Percentiles rank a stretch among this genome's conserved stretches.
Evolutionary conservation across 2,329 filamentous ascomycete species (phyloP).

Genomic region (Colletotrichum sp.): DNA sequence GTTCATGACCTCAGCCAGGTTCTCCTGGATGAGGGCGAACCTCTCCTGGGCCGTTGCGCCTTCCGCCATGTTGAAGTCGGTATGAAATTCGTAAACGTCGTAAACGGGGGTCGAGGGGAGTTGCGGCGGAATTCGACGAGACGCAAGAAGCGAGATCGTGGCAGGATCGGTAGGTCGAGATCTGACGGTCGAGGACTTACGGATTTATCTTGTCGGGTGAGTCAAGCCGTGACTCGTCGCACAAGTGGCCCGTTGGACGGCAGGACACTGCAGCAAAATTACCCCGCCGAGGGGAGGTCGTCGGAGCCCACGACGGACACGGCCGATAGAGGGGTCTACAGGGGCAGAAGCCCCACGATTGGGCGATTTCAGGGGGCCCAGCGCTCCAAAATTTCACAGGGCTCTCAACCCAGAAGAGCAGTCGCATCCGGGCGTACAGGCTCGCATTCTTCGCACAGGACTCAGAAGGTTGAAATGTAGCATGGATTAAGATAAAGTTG

Average conservation of each 20-base stretch:
- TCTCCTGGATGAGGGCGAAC: conserved; percentile 78
- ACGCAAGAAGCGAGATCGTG: not conserved
- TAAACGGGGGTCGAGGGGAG: not conserved
- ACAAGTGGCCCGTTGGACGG: not conserved
- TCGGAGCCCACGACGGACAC: conserved; percentile 9
- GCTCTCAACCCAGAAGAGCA: conserved; percentile 8
- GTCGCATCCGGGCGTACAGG: not conserved
- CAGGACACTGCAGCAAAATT: conserved; percentile 10
- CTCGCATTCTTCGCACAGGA: not conserved
- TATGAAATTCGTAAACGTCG: not conserved
- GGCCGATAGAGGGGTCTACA: conserved; percentile 20
- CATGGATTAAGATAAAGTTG: not conserved
- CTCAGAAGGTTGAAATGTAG: not conserved
- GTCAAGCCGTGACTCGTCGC: conserved; percentile 11
- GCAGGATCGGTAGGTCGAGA: not conserved
- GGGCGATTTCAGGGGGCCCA: not conserved
- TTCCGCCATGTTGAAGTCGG: conserved; percentile 24
- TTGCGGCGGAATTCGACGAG: not conserved
- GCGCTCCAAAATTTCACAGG: conserved; percentile 6
- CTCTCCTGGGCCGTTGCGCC: conserved; percentile 60
- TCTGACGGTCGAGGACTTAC: not conserved
- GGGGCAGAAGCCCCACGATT: conserved; percentile 5
- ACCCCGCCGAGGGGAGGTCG: conserved; percentile 23
- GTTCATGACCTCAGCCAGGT: conserved; percentile 83
- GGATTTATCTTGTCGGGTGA: not conserved